A percentile compares a stretch with the other conserved stretches of the same genome.
Conservation (phyloP, 805 yeast genomes). For the Starmera caribaea region DNA sequence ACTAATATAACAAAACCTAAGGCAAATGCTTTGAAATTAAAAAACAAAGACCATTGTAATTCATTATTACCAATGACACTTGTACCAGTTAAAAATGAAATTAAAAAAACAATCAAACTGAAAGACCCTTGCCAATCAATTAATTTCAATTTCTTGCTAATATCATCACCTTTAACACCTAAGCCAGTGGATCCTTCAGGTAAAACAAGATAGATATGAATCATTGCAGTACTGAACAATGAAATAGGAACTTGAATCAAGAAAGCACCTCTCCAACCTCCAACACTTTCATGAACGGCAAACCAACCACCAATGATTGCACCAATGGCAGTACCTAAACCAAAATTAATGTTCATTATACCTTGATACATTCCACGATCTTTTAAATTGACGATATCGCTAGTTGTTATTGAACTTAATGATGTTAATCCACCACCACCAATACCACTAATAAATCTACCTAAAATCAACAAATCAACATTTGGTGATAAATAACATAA, state of each 20-base stretch:
- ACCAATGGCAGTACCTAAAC: conserved; percentile 68
- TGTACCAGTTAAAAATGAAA: conserved; percentile 38
- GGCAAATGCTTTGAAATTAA: conserved; percentile 6
- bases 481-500: conserved; percentile 44
- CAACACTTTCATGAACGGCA: conserved; percentile 22
- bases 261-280: conserved; percentile 46
- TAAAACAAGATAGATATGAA: conserved; percentile 29
- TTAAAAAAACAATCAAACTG: conserved; percentile 33
- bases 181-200: conserved; percentile 42
- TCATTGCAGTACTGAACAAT: conserved; percentile 30
- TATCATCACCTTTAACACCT: conserved; percentile 34
- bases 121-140: conserved; percentile 48
- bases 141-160: conserved; percentile 37
- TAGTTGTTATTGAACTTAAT: conserved; percentile 61
- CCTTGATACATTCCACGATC: conserved; percentile 82
- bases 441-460: conserved; percentile 68
- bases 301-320: conserved; percentile 54
- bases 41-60: neutral
- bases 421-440: conserved; percentile 88
- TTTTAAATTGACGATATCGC: conserved; percentile 70
- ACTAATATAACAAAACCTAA: conserved; percentile 23
- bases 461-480: conserved; percentile 36
- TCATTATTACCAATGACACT: conserved; percentile 38
- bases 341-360: conserved; percentile 63
- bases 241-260: conserved; percentile 44